Evolutionary conservation across 345 rosid species (phyloP).

Genomic region (Rhizophora apiculata): DNA sequence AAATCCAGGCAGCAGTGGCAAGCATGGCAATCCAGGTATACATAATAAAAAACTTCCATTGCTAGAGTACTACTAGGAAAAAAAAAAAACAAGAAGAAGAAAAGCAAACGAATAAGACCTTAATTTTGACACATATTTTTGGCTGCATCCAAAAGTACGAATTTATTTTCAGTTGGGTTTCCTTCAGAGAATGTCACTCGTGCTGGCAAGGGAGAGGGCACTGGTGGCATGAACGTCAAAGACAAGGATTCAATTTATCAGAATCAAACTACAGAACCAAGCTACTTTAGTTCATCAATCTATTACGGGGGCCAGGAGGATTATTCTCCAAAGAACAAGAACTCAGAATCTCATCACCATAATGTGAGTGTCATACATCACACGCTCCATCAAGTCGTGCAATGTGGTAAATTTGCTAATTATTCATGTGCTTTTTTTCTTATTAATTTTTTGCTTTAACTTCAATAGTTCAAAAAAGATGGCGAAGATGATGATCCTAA

Average conservation of each 20-base stretch:
- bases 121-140: background rate
- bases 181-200: slow-evolving; percentile 7
- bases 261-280: slow-evolving; percentile 62
- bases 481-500: slow-evolving; percentile 47
- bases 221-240: slow-evolving; percentile 20
- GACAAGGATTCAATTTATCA: slow-evolving; percentile 41
- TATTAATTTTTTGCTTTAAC: background rate
- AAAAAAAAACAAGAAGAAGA: too few species aligned
- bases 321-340: slow-evolving; percentile 52
- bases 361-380: slow-evolving; percentile 21
- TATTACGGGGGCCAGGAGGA: slow-evolving; percentile 93
- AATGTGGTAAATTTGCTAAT: background rate
- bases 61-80: background rate
- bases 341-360: slow-evolving; percentile 37
- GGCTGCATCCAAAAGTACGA: too few species aligned
- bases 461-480: slow-evolving; percentile 55
- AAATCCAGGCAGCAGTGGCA: slow-evolving; percentile 40
- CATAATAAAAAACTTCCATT: background rate
- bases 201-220: slow-evolving; percentile 26
- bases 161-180: background rate
- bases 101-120: too few species aligned
- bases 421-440: background rate
- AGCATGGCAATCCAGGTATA: slow-evolving; percentile 47
- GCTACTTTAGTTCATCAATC: slow-evolving; percentile 80
- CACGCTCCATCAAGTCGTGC: background rate